These are phyloP conservation scores for Blastomyces gilchristii DNA, from an alignment of 2,329 filamentous ascomycete genomes.

Conservation along the genomic window DNA sequence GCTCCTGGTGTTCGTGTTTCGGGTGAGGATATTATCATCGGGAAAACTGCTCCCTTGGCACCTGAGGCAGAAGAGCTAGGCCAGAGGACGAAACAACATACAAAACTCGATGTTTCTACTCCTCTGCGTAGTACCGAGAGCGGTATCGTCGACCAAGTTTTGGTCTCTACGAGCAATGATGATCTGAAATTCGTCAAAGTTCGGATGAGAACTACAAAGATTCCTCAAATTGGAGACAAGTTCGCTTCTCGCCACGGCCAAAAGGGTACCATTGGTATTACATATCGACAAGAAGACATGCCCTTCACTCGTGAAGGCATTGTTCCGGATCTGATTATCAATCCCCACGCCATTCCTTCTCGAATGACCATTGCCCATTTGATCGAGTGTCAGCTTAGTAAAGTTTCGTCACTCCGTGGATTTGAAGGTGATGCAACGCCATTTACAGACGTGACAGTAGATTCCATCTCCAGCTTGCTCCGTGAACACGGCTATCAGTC, in stretches of 20 bases:
- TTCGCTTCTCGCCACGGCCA: slow-evolving; percentile 98
- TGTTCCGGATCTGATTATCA: slow-evolving; percentile 93
- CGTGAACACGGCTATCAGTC: slow-evolving; percentile 90
- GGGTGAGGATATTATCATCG: slow-evolving; percentile 97
- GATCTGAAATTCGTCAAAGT: slow-evolving; percentile 96
- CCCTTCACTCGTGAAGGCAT: slow-evolving; percentile 89
- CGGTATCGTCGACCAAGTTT: slow-evolving; percentile 87
- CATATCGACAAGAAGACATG: slow-evolving; percentile 97
- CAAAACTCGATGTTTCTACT: slow-evolving; percentile 91
- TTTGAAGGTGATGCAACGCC: slow-evolving; percentile 96
- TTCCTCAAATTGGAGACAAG: slow-evolving; percentile 97
- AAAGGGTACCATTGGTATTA: slow-evolving; percentile 98
- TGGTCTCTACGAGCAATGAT: slow-evolving; percentile 89
- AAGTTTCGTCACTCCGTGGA: slow-evolving; percentile 85
- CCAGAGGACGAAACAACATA: slow-evolving; percentile 78
- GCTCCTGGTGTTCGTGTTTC: slow-evolving; percentile 89
- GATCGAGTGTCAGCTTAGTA: slow-evolving; percentile 95
- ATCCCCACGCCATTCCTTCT: slow-evolving; percentile 97
- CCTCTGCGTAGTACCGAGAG: slow-evolving; percentile 91
- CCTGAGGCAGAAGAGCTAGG: slow-evolving; percentile 89
- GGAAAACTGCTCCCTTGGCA: slow-evolving; percentile 91
- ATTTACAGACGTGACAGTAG: slow-evolving; percentile 95
- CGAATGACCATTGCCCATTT: slow-evolving; percentile 99
- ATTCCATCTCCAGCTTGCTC: slow-evolving; percentile 77
- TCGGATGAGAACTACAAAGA: slow-evolving; percentile 90